Base-by-base conservation (phyloP, 2,329 filamentous ascomycete genomes). In the Clonostachys chloroleuca region DNA sequence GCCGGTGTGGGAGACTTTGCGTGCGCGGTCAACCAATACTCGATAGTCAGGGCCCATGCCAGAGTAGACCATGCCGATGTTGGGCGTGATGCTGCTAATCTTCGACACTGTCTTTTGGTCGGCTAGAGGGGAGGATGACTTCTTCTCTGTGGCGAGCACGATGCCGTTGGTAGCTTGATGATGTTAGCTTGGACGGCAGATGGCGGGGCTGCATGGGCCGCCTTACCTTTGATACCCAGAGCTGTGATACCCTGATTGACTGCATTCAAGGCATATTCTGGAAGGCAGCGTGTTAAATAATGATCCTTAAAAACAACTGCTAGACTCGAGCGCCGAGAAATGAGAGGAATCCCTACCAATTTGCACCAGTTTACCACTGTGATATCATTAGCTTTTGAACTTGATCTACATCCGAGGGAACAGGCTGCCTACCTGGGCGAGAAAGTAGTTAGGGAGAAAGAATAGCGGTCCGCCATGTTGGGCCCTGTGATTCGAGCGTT, bases 1-100 rank as follows among this genome's bases (percentile, higher is more conserved):
- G 69, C 86, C 87, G 43, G 94, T 95, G 75, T 99, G 94, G 48
- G 92, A 96, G 57, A 96, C 94, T 73, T 97, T 99, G 65, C 94
- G 91, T 59, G 94, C 94, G 71, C 92, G 92, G 78, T 99, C 94
- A 59, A 97, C 94, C 47, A 99, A 81, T 49, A 99, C 90, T 69
- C 94, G 86, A 77, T 97, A 99, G 72, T 99, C 94, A 50, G 94
- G 94, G 33, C 94, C 92, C 94, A 99, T 99, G 66, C 94, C 94
- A 45, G 91, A 92, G 76, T 99, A 99, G 61, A 99, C 94, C 89
- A 97, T 96, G 68, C 94, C 94, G 70, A 99, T 97, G 80, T 99
- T 94, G 62, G 94, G 94, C 43, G 94, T 99, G 75, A 99, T 92
- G 67, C 95, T 84, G 68, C 90, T 95, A 75, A 99, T 89, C 80